Evolutionary conservation across 148 eudicot species (phyloP).

Genomic region (Vaccinium darrowii): DNA sequence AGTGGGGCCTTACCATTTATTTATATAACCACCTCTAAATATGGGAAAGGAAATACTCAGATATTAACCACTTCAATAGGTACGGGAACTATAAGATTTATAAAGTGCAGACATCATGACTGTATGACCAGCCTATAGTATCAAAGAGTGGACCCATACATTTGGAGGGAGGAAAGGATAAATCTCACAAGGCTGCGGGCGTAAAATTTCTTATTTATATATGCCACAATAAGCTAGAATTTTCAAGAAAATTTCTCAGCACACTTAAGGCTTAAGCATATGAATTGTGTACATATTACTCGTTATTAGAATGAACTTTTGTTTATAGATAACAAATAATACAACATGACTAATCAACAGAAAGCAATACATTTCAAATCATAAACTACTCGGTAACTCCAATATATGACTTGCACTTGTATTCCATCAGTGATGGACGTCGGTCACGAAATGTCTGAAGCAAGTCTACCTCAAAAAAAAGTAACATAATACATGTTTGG

Average conservation of each 20-base stretch:
- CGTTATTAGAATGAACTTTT: not conserved
- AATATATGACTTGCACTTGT: not conserved
- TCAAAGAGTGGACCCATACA: not conserved
- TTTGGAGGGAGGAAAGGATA: not conserved
- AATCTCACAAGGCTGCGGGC: not conserved
- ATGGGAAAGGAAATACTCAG: not conserved
- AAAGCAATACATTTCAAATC: not conserved
- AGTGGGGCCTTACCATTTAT: not conserved
- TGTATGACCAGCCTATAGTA: not conserved
- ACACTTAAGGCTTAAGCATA: not conserved
- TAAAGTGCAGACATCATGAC: not conserved
- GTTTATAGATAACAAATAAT: not conserved
- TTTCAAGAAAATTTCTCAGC: not conserved
- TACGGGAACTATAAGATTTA: not conserved
- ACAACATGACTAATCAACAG: not conserved
- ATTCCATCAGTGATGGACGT: not conserved
- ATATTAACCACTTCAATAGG: not conserved
- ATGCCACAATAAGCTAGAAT: not conserved
- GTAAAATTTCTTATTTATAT: not conserved
- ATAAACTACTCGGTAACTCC: not conserved
- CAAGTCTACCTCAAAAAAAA: not conserved
- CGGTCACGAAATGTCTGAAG: not conserved
- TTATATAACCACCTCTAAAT: not conserved
- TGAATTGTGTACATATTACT: not conserved
- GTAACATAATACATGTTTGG: not conserved